Evolutionary conservation across 257 asterid genomes (phyloP), one percentile per base, ranked within the genome.

Genomic region (Penstemon eatonii): DNA sequence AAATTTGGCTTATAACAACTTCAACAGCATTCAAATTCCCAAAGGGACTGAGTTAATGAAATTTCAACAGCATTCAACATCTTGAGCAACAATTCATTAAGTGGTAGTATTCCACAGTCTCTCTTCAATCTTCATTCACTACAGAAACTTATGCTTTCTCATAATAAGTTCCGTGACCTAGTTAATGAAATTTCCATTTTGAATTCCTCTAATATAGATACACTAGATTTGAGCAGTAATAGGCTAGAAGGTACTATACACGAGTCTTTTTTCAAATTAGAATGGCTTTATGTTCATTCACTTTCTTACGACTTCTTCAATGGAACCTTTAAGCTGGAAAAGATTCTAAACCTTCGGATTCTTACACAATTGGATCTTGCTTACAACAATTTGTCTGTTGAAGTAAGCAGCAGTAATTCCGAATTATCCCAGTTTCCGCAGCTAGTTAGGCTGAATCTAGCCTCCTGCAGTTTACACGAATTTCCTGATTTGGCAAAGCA

Each of bases 1-100:
- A n/a, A 83, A 82, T 56, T 63, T 89, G 68, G 87, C 90, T 9
- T 8, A 13, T 65, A 89, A 87, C 77, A 2, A 3, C 63, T 82
- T 83, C 75, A 15, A 15, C 37, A 6, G 38, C 15, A 7, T 40
- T 3, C 62, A n/a, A 41, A 79, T 90, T 61, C 93, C 93, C 89
- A 8, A 66, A 8, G 54, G 78, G 83, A 1, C 63, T 15, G 18
- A 15, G 18, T 15, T 15, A 15, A 15, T 15, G 18, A 15, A 15
- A 15, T 15, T 15, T 15, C 18, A 15, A 15, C 18, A 15, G 18
- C 18, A 15, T 15, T 15, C 18, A 15, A 15, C 18, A 15, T 15
- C 18, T 15, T 15, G 11, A 73, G 77, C 19, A 2, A 5, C 37
- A 82, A 79, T 55, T 67, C 18, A 40, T 60, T 79, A 3, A 41